A percentile compares a stretch with the other conserved stretches of the same genome.
Conservation (phyloP, 148 eudicot species). For the Vaccinium darrowii region DNA sequence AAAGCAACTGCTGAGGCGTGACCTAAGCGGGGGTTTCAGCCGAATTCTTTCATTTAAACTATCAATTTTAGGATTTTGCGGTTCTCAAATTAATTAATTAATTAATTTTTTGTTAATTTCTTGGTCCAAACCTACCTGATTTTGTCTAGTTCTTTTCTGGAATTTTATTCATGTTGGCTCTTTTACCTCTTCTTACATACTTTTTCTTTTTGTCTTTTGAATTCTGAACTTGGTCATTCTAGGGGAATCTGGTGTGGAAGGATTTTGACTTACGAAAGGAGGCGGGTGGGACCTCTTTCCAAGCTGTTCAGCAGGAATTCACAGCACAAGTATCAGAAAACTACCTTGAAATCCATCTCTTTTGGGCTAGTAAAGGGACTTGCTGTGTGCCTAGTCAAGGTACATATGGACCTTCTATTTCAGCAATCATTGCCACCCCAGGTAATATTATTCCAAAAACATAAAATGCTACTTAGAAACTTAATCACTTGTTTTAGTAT, state of each 20-base stretch:
- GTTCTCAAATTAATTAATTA: not conserved
- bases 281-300: slow-evolving; percentile 53
- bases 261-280: slow-evolving; percentile 70
- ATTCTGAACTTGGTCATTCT: not conserved
- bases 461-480: not conserved
- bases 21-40: not conserved
- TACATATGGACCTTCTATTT: slow-evolving; percentile 75
- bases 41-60: not conserved
- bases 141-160: not conserved
- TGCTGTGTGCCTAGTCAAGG: slow-evolving; percentile 78
- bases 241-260: slow-evolving; percentile 55
- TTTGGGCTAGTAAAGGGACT: slow-evolving; percentile 98
- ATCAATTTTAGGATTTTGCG: not conserved
- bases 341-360: slow-evolving; percentile 79
- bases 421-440: slow-evolving; percentile 79
- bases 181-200: not conserved
- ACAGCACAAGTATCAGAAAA: slow-evolving; percentile 52
- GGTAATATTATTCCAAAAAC: slow-evolving; percentile 29
- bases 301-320: slow-evolving; percentile 46
- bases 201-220: slow-evolving; percentile 1
- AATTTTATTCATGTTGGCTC: not conserved
- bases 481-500: not conserved
- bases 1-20: not conserved
- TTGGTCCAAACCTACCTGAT: not conserved
- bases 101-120: not conserved